phyloP scores from a whole-genome alignment of 176 grass and related monocot species.

The Miscanthus lutarioriparius region DNA sequence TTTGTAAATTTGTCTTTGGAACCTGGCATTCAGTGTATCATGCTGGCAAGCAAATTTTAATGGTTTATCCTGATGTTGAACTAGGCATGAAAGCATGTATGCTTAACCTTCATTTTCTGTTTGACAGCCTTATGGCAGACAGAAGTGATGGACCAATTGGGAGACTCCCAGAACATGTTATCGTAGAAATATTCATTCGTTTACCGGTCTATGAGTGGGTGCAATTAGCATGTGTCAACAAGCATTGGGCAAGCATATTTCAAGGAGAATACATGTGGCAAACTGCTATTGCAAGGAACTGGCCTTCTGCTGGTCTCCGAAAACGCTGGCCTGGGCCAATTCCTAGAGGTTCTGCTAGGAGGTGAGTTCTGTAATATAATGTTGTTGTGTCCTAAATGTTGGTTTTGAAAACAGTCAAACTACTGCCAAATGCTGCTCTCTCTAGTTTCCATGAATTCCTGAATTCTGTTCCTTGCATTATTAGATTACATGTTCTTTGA shows the following conservation, averaged over 20 bases:
- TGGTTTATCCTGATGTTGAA: background rate
- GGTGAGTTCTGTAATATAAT: constrained; percentile 50
- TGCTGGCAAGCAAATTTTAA: background rate
- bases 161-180: constrained; percentile 85
- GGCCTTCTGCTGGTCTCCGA: constrained; percentile 59
- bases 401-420: background rate
- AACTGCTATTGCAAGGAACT: constrained; percentile 66
- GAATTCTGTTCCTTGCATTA: background rate
- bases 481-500: background rate
- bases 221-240: constrained; percentile 75
- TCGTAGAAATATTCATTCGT: constrained; percentile 73
- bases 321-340: constrained; percentile 99
- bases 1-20: background rate
- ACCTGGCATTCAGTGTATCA: background rate
- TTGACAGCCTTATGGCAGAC: constrained; percentile 60
- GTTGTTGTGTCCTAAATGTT: constrained; percentile 4
- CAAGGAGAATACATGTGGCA: constrained; percentile 85
- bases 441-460: background rate
- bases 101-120: constrained; percentile 31
- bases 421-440: background rate
- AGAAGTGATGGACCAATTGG: constrained; percentile 52
- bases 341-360: constrained; percentile 81
- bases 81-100: background rate
- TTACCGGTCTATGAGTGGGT: constrained; percentile 71
- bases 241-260: constrained; percentile 80